A percentile compares a stretch with the other conserved stretches of the same genome.
phyloP scores from a whole-genome alignment of 306 rosid genomes.

The Lathyrus oleraceus region DNA sequence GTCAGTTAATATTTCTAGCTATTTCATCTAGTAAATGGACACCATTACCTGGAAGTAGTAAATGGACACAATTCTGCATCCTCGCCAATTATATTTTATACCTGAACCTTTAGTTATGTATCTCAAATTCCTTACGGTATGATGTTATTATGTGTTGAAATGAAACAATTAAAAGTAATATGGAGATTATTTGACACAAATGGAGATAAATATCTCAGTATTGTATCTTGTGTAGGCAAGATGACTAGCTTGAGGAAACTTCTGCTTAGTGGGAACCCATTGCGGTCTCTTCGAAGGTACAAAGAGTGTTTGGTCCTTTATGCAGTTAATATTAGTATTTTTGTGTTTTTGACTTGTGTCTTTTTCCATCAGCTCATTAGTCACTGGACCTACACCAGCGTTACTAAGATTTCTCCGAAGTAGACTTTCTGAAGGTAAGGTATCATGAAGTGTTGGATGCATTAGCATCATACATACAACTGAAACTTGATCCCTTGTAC shows the following conservation, averaged over 20 bases:
- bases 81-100: slow-evolving; percentile 15
- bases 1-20: neutral
- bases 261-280: slow-evolving; percentile 78
- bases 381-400: slow-evolving; percentile 81
- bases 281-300: slow-evolving; percentile 90
- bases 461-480: slow-evolving; percentile 17
- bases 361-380: slow-evolving; percentile 70
- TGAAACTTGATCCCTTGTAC: slow-evolving; percentile 7
- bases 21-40: slow-evolving; percentile 8
- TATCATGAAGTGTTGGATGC: slow-evolving; percentile 28
- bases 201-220: slow-evolving; percentile 19
- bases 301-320: slow-evolving; percentile 28
- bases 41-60: slow-evolving; percentile 10
- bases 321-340: slow-evolving; percentile 14
- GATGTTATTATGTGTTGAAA: slow-evolving; percentile 17
- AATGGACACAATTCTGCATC: slow-evolving; percentile 5
- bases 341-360: slow-evolving; percentile 29
- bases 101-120: neutral
- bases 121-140: slow-evolving; percentile 24
- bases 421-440: slow-evolving; percentile 85
- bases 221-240: slow-evolving; percentile 61
- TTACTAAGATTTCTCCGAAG: slow-evolving; percentile 74
- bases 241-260: slow-evolving; percentile 91
- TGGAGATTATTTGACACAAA: slow-evolving; percentile 14
- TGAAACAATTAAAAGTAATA: slow-evolving; percentile 18